phyloP scores from a whole-genome alignment of 2,329 filamentous ascomycete species.

The Fonsecaea pedrosoi region DNA sequence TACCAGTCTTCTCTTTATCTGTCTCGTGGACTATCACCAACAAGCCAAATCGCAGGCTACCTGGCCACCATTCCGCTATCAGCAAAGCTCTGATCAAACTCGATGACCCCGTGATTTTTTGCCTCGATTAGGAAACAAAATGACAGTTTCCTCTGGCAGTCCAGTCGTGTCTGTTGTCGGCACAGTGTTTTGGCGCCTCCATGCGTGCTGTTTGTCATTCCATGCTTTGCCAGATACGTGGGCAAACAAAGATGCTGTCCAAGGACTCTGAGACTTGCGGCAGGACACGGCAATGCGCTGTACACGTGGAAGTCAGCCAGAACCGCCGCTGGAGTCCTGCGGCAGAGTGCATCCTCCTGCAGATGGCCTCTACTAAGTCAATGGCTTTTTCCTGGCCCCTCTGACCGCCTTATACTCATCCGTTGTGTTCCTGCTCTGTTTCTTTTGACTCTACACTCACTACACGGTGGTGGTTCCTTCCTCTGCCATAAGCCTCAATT shows the following conservation, averaged over 20 bases:
- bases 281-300: not conserved
- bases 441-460: slow-evolving; percentile 12
- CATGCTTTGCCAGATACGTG: not conserved
- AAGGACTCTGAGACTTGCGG: not conserved
- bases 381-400: not conserved
- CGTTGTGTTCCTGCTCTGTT: not conserved
- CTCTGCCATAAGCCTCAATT: slow-evolving; percentile 29
- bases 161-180: slow-evolving; percentile 5
- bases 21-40: not conserved
- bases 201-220: not conserved
- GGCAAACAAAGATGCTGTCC: not conserved
- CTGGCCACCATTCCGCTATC: slow-evolving; percentile 13
- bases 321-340: not conserved
- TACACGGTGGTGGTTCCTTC: slow-evolving; percentile 18
- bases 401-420: slow-evolving; percentile 16
- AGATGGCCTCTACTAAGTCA: slow-evolving; percentile 3
- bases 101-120: slow-evolving; percentile 31
- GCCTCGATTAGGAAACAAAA: slow-evolving; percentile 31
- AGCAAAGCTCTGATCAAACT: not conserved
- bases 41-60: not conserved
- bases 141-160: slow-evolving; percentile 3
- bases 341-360: slow-evolving; percentile 7
- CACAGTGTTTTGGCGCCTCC: not conserved
- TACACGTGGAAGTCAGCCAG: slow-evolving; percentile 5
- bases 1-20: slow-evolving; percentile 13